Evolutionary conservation across 179 eudicot genomes (phyloP).

Genomic region (Spergularia azorica): DNA sequence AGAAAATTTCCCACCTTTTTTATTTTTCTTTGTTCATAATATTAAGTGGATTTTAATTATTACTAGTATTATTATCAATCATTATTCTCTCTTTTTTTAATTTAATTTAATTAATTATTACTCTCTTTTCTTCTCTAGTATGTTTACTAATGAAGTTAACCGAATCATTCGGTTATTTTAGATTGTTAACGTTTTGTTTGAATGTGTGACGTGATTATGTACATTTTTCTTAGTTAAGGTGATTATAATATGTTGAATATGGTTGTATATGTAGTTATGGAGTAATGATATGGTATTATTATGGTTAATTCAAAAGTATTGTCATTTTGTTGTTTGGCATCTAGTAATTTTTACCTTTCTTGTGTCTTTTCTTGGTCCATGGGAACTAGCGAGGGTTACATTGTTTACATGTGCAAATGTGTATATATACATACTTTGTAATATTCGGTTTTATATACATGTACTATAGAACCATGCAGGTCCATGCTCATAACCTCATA

Average conservation of each 20-base stretch:
- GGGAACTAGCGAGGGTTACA: slow-evolving; percentile 28
- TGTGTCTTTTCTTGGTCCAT: slow-evolving; percentile 28
- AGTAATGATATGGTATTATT: too few species aligned
- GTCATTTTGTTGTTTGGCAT: slow-evolving; percentile 33
- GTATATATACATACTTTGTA: slow-evolving; percentile 1
- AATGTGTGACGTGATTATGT: background rate
- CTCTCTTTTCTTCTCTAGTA: background rate
- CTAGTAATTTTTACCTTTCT: slow-evolving; percentile 29
- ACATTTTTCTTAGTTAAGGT: background rate
- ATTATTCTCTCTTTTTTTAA: background rate
- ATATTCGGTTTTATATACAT: slow-evolving; percentile 11
- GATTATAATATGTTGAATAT: background rate
- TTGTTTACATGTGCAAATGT: slow-evolving; percentile 18
- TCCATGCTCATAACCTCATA: slow-evolving; percentile 25
- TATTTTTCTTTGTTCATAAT: background rate
- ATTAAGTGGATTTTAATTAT: background rate
- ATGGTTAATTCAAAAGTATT: background rate
- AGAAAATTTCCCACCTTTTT: slow-evolving; percentile 18
- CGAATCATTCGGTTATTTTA: too few species aligned
- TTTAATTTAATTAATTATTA: background rate
- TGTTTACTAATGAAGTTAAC: too few species aligned
- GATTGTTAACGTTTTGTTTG: background rate
- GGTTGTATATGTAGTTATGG: background rate
- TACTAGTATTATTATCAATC: background rate
- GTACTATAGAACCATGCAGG: slow-evolving; percentile 4